Base-by-base conservation (phyloP, 1,284 basidiomycete genomes). In the Rhodotorula sp. region DNA sequence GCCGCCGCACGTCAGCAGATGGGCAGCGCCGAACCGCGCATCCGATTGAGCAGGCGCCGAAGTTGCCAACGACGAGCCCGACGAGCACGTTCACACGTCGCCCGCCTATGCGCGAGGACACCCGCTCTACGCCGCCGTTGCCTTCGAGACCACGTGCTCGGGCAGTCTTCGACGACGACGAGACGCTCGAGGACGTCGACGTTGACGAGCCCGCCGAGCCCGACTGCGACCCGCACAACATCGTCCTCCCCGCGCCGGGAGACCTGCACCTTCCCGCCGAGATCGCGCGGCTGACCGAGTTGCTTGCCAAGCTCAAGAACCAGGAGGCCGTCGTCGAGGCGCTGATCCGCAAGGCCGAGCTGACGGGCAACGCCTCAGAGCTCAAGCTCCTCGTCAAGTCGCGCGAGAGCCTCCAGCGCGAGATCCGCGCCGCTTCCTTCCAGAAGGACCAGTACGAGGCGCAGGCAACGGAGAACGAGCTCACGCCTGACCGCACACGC, bases 401-500 rank as follows among this genome's bases (percentile, higher is more conserved):
- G 1, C 91, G 90, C 77, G 86, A 89, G 17, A 88, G 92, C 0
- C 87, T 97, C 80, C 87, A 85, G 50, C 85, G 92, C 60, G 94
- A 98, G 79, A 84, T 94, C 44, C 86, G 93, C 44, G 90, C 94
- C 76, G 84, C 94, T 4, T 85, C 86, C 65, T 96, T 97, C 82
- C 94, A 97, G 82, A 92, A 91, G 81, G 86, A 86, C 15, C 94
- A 97, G 80, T 94, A 92, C 79, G 91, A 94, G 78, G 90, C 92
- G 78, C 93, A 96, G 80, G 92, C 95, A 78, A 86, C 88, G 46
- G 91, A 91, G 48, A 95, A 92, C 79, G 86, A 89, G 9, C 86
- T 97, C 12, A 83, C 91, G 44, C 90, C 91, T 6, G 89, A 90
- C 59, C 87, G 89, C 54, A 97, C 91, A 12, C 87, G 84, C 74